Evolutionary conservation across 352 stramenopile genomes (phyloP), one percentile per base, ranked within the genome.

Genomic region (Phytophthora pluvialis): DNA sequence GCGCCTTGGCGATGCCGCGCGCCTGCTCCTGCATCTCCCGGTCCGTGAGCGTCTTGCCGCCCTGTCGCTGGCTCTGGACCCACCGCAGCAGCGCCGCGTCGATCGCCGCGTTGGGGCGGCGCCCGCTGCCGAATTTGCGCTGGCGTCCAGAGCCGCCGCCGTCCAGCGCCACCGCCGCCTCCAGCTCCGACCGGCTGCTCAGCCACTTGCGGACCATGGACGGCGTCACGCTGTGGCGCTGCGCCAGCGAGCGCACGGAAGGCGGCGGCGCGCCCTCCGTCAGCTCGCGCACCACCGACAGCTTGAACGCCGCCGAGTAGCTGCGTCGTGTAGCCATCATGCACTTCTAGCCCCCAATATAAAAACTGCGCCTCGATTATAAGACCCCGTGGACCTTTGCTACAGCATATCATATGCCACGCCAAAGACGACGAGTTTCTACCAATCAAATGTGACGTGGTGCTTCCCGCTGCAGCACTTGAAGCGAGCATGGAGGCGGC

Each of bases 201-300:
- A 54, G 36, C 64, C 68, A 76, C 33, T 67, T 70, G 64, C 64
- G 68, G 48, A 76, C 18, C 68, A 76, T 76, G 47, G 68, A 73
- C 47, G 68, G 44, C 29, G 68, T 73, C 42, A 76, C 44, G 18
- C 58, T 60, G 39, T 76, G 58, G 5, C 44, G 63, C 35, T 64
- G 32, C 13, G 68, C 64, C 54, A 75, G 45, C 35, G 55, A 45
- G 3, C 67, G 55, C 38, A 73, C 68, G 2, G 57, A 66, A 36
- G 53, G 38, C 28, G 58, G 31, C 3, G 46, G 29, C 16, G 57
- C 15, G 18, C 26, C 16, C 11, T 55, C 33, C 9, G 57, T 38
- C 36, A 76, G 43, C 53, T 72, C 63, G 11, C 43, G 63, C 64
- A 76, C 68, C 18, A 73, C 57, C 21, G 49, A 57, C 28, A 76